Evolutionary conservation across 495 filamentous ascomycete species (phyloP).

Genomic region (Hypoxylon fragiforme): DNA sequence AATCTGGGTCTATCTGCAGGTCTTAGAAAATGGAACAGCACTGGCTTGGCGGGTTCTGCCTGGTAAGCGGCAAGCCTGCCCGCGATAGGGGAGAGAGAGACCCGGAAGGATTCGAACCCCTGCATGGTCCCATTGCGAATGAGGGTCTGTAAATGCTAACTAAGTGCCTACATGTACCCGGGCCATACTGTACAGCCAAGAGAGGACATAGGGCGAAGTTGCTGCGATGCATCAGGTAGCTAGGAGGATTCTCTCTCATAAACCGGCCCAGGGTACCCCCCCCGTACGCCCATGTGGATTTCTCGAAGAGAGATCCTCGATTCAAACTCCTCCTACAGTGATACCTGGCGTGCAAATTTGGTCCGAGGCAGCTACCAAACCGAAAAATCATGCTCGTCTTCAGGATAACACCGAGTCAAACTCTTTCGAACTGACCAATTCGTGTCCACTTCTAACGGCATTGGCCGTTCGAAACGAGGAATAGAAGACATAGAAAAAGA

Average conservation of each 20-base stretch:
- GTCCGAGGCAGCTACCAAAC: constrained; percentile 3
- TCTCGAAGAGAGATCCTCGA: constrained; percentile 10
- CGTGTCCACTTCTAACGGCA: constrained; percentile 1
- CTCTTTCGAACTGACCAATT: constrained; percentile 19
- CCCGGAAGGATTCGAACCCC: constrained; percentile 25
- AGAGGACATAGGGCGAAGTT: constrained; percentile 12
- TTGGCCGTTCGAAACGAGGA: constrained; percentile 11
- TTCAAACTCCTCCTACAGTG: constrained; percentile 7
- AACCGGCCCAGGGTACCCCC: constrained; percentile 7
- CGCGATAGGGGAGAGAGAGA: constrained; percentile 11
- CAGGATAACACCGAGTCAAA: constrained; percentile 4
- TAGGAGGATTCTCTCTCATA: constrained; percentile 18
- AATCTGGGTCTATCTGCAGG: constrained; percentile 3
- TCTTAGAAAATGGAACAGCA: constrained; percentile 10
- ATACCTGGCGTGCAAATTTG: constrained; percentile 9
- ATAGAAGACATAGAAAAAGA: background rate
- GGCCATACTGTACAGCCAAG: constrained; percentile 11
- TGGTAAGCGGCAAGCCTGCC: too few species aligned
- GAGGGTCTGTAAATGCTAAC: constrained; percentile 19
- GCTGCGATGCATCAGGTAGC: constrained; percentile 14
- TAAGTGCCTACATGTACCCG: constrained; percentile 16
- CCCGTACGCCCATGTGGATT: background rate
- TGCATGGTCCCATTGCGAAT: constrained; percentile 20
- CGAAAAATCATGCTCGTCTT: constrained; percentile 11
- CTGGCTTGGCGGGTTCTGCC: too few species aligned